phyloP scores from a whole-genome alignment of 768 basidiomycete genomes.

The Tricholoma bakamatsutake region DNA sequence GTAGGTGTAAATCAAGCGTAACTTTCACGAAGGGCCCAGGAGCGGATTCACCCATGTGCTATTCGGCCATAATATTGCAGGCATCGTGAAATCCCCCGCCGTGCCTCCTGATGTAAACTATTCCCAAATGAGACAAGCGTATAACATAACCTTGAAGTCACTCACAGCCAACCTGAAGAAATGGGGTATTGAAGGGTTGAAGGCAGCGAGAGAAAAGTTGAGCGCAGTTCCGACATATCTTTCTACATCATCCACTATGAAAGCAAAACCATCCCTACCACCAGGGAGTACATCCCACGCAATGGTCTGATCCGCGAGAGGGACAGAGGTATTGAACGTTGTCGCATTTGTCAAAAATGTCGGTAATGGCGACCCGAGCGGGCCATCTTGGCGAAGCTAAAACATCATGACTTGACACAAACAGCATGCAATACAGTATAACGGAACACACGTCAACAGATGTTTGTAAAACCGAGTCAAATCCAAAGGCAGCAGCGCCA shows the following conservation, averaged over 20 bases:
- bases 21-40: slow-evolving; percentile 51
- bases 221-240: slow-evolving; percentile 64
- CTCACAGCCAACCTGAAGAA: slow-evolving; percentile 79
- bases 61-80: slow-evolving; percentile 72
- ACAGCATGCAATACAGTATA: neutral
- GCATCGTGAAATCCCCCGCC: slow-evolving; percentile 74
- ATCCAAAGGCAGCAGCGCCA: slow-evolving; percentile 73
- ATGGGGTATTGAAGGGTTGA: slow-evolving; percentile 58
- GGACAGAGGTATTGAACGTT: slow-evolving; percentile 50
- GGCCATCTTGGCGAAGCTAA: slow-evolving; percentile 69
- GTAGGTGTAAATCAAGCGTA: neutral
- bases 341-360: slow-evolving; percentile 71
- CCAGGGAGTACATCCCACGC: slow-evolving; percentile 47
- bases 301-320: slow-evolving; percentile 49
- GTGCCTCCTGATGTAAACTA: slow-evolving; percentile 43
- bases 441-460: slow-evolving; percentile 48
- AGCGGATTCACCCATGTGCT: slow-evolving; percentile 76
- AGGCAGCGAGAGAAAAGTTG: slow-evolving; percentile 62
- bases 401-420: slow-evolving; percentile 7
- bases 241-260: slow-evolving; percentile 85
- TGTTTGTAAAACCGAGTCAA: slow-evolving; percentile 77
- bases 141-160: slow-evolving; percentile 11
- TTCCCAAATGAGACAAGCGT: slow-evolving; percentile 1
- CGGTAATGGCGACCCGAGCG: slow-evolving; percentile 64
- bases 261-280: slow-evolving; percentile 70